Evolutionary conservation across 176 grass and related monocot genomes (phyloP).

Genomic region (Carex myosuroides): DNA sequence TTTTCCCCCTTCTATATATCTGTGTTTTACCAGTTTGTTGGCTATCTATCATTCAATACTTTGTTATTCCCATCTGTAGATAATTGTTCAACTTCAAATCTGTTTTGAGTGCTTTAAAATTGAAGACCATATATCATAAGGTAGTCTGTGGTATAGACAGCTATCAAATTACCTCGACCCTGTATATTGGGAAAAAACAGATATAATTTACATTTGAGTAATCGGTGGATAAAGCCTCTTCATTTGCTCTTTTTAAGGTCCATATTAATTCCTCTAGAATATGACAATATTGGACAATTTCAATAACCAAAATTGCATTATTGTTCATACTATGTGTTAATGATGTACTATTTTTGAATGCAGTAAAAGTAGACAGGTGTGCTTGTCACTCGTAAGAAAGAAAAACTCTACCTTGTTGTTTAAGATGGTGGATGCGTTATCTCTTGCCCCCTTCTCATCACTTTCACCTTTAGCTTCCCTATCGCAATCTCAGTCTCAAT

Average conservation of each 20-base stretch:
- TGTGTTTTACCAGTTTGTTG: no score
- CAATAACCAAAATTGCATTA: neutral
- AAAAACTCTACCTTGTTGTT: neutral
- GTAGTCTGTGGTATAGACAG: neutral
- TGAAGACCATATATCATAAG: neutral
- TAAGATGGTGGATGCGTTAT: neutral
- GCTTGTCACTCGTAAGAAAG: neutral
- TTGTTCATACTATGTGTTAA: neutral
- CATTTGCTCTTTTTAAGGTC: neutral
- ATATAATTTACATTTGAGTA: neutral
- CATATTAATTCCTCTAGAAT: neutral
- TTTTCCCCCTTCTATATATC: no score
- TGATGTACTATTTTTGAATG: neutral
- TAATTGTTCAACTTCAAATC: no score
- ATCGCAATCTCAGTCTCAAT: neutral
- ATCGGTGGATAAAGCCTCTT: neutral
- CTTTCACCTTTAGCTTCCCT: neutral
- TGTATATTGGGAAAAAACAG: neutral
- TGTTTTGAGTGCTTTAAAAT: no score
- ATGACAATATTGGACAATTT: neutral
- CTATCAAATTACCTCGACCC: neutral
- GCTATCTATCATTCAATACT: no score
- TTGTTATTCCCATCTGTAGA: no score
- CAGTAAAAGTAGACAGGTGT: neutral
- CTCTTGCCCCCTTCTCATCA: neutral